Evolutionary conservation across 345 rosid species (phyloP), one percentile per base, ranked within the genome.

Genomic region (Pistacia integerrima): DNA sequence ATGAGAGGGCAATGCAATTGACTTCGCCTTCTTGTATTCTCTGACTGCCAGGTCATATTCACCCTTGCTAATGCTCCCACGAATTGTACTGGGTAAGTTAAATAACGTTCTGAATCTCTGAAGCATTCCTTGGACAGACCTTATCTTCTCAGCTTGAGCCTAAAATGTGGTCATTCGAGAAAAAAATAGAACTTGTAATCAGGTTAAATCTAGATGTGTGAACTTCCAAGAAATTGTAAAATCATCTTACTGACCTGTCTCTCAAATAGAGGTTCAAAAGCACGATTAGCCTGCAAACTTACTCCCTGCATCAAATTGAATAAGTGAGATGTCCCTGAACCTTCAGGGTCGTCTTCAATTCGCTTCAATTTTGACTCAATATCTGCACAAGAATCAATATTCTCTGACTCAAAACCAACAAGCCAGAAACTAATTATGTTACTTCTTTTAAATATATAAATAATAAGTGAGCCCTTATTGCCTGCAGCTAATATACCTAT

Each of bases 81-180:
- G 95, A 81, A 96, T 96, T 38, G 97, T 91, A 86, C 98, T 93
- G 63, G 98, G 99, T 84, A 96, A 84, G 79, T 96, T 96, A 82
- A 96, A 96, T 46, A 96, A 87, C 20, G 98, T 96, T 59, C 95
- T 90, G 76, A 96, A 96, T 71, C 99, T 91, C 88, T 96, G 98
- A 80, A 96, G 94, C 94, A 93, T 96, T 74, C 98, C 99, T 86
- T 96, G 99, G 77, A 93, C 98, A 82, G 99, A 91, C 74, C 98
- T 85, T 78, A 96, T 96, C 88, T 92, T 96, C 90, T 96, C 99
- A 67, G 99, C 90, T 88, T 96, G 99, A 71, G 98, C 97, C 99
- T 95, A 72, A 61, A 74, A 80, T 51, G 78, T 33, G 73, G 44
- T 66, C 30, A 68, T 69, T 25, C 64, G 73, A 55, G 64, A 79